Base-by-base conservation (phyloP, 495 filamentous ascomycete genomes). In the Neurospora tetrasperma region DNA sequence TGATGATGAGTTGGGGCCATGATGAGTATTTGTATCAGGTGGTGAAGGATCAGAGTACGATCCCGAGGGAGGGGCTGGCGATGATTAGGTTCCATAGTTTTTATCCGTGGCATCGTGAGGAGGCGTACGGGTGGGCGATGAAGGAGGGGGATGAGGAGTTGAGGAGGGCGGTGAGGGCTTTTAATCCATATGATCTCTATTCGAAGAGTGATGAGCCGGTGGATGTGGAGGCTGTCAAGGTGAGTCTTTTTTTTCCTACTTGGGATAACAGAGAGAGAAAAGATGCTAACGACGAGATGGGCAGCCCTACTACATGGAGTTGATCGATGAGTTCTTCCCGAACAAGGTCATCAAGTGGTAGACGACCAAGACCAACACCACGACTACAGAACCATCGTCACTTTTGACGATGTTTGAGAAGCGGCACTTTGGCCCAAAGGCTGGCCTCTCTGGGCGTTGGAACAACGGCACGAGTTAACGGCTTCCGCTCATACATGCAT, bases 51-150 rank as follows among this genome's bases (percentile, higher is more conserved):
- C 93, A 96, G 84, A 90, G 87, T 4, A 90, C 85, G 10, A 82
- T 97, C 11, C 94, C 94, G 1, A 83, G 84, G 39, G 93, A 95
- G 85, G 92, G 91, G 5, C 86, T 97, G 18, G 94, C 93, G 42
- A 95, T 97, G 92, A 93, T 96, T 75, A 85, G 94, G 70, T 96
- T 94, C 78, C 94, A 97, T 78, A 91, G 88, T 2, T 97, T 97
- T 83, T 97, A 97, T 79, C 89, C 93, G 23, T 97, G 94, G 94
- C 94, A 96, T 79, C 88, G 83, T 59, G 89, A 89, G 74, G 90
- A 90, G 66, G 93, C 92, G 1, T 96, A 96, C 78, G 81, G 81
- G 70, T 89, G 90, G 82, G 86, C 96, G 74, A 96, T 96, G 93
- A 85, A 92, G 78, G 90, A 91, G 44, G 88, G 93, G 70, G 94